Percentiles rank a stretch among this genome's conserved stretches.
These are phyloP conservation scores for Boletus rubropictus DNA, from an alignment of 768 basidiomycete genomes.

Conservation along the genomic window DNA sequence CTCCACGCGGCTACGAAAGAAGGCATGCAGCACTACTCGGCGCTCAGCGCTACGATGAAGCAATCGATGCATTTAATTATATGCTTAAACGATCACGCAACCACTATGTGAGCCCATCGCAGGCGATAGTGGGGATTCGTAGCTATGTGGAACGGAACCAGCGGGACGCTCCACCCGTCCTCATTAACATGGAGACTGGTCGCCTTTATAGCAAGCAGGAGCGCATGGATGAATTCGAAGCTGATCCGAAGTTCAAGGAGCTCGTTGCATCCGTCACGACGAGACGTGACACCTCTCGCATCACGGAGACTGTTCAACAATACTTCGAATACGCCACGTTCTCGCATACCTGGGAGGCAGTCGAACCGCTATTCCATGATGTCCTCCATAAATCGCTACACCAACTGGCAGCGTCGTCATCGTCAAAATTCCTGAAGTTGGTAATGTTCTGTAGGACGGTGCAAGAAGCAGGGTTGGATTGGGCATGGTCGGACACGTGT, in stretches of 20 bases:
- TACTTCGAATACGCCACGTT: slow-evolving; percentile 4
- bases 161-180: not conserved
- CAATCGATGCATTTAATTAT: not conserved
- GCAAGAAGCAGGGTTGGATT: not conserved
- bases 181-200: not conserved
- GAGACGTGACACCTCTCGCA: not conserved
- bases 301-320: not conserved
- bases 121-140: not conserved
- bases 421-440: not conserved
- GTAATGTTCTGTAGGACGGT: not conserved
- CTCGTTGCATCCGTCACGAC: not conserved
- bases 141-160: not conserved
- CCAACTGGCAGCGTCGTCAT: not conserved
- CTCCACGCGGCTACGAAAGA: slow-evolving; percentile 1
- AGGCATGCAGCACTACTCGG: slow-evolving; percentile 3
- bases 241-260: not conserved
- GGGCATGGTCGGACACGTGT: slow-evolving; percentile 12
- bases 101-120: not conserved
- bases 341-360: slow-evolving; percentile 7
- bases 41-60: not conserved
- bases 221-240: not conserved
- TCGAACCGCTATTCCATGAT: not conserved
- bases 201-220: not conserved
- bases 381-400: not conserved
- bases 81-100: slow-evolving; percentile 1